Conservation (phyloP, 1,284 basidiomycete species). For the Microbotryum silenes-acaulis region DNA sequence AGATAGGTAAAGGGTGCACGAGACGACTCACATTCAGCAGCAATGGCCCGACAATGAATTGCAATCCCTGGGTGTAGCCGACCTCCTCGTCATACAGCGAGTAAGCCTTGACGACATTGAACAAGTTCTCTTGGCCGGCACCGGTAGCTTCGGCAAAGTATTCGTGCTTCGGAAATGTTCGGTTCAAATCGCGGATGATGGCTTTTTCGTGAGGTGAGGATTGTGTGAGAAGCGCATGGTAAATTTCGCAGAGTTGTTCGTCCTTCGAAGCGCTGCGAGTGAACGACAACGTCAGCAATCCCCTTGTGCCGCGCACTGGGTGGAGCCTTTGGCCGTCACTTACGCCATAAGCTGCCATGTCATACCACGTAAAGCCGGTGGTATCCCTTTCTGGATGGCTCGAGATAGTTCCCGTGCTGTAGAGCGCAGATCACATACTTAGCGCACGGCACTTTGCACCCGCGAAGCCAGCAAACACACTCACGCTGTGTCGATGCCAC, state of each 20-base stretch:
- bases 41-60: conserved; percentile 89
- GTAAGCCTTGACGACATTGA: conserved; percentile 96
- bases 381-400: conserved; percentile 90
- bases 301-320: too few relatives aligned
- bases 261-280: conserved; percentile 72
- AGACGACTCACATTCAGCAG: conserved; percentile 66
- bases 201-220: conserved; percentile 84
- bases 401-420: conserved; percentile 65
- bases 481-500: conserved; percentile 61
- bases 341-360: conserved; percentile 94
- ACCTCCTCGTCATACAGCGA: conserved; percentile 92
- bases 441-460: neutral
- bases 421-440: conserved; percentile 13
- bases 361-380: conserved; percentile 76
- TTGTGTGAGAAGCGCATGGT: conserved; percentile 75
- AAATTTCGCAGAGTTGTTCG: conserved; percentile 71
- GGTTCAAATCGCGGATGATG: conserved; percentile 79
- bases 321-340: conserved; percentile 12
- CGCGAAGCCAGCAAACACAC: neutral
- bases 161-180: conserved; percentile 96
- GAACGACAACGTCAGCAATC: conserved; percentile 43
- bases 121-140: conserved; percentile 89
- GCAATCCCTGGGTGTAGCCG: conserved; percentile 93
- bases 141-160: conserved; percentile 83
- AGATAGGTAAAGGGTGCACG: neutral